Evolutionary conservation across 2,329 filamentous ascomycete species (phyloP).

Genomic region (Trichothecium roseum): DNA sequence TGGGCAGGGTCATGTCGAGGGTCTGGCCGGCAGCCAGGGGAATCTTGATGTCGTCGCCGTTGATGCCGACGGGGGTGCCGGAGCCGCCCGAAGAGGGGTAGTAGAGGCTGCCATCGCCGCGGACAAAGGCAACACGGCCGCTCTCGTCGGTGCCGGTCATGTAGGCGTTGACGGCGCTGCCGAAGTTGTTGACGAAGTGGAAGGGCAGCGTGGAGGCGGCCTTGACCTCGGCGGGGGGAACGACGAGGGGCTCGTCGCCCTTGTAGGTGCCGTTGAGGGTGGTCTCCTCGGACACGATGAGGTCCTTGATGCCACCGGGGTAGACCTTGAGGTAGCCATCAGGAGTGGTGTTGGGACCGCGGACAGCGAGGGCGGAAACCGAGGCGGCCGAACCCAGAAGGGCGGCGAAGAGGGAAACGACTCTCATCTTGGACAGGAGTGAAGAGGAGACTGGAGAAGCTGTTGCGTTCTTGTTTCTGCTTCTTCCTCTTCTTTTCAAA

Average conservation of each 20-base stretch:
- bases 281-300: constrained; percentile 26
- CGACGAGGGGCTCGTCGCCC: constrained; percentile 4
- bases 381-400: too few relatives aligned
- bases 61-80: constrained; percentile 21
- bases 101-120: constrained; percentile 24
- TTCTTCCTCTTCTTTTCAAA: too few relatives aligned
- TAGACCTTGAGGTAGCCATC: constrained; percentile 17
- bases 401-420: too few relatives aligned
- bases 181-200: constrained; percentile 31
- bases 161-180: constrained; percentile 29
- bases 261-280: constrained; percentile 25
- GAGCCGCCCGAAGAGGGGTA: constrained; percentile 28
- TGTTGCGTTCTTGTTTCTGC: too few relatives aligned
- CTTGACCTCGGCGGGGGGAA: constrained; percentile 2
- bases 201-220: constrained; percentile 12
- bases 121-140: constrained; percentile 28
- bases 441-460: too few relatives aligned
- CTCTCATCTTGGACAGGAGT: too few relatives aligned
- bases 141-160: constrained; percentile 30
- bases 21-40: constrained; percentile 26
- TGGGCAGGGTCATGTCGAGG: constrained; percentile 26
- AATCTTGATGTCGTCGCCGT: constrained; percentile 26
- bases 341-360: not conserved
- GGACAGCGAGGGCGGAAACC: too few relatives aligned
- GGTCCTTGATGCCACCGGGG: constrained; percentile 18